These are phyloP conservation scores for Boletellus deceptivus DNA, from an alignment of 1,284 basidiomycete species.

Conservation along the genomic window DNA sequence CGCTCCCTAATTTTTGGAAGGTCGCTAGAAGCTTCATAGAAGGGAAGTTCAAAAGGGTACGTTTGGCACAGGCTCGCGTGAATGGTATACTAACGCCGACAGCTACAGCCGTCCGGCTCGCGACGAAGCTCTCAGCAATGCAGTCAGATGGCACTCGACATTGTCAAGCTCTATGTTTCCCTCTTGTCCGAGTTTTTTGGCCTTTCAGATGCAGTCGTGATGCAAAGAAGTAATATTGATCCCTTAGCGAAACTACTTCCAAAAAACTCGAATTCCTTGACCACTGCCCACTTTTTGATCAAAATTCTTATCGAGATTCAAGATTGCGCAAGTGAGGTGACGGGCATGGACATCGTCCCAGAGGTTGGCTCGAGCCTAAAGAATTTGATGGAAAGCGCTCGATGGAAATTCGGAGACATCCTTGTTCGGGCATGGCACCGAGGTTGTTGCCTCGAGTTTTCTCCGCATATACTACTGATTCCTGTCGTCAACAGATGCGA, in stretches of 20 bases:
- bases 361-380: slow-evolving; percentile 71
- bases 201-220: slow-evolving; percentile 74
- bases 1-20: slow-evolving; percentile 92
- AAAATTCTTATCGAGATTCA: slow-evolving; percentile 81
- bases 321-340: slow-evolving; percentile 83
- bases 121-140: slow-evolving; percentile 83
- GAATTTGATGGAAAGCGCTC: slow-evolving; percentile 75
- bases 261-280: slow-evolving; percentile 74
- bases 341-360: slow-evolving; percentile 75
- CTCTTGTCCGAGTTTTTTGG: slow-evolving; percentile 88
- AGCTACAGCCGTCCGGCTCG: slow-evolving; percentile 32
- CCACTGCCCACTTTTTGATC: slow-evolving; percentile 78
- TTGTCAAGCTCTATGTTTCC: slow-evolving; percentile 85
- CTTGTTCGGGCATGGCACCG: slow-evolving; percentile 80
- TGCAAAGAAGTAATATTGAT: slow-evolving; percentile 35
- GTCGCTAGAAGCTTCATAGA: slow-evolving; percentile 90
- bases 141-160: slow-evolving; percentile 87
- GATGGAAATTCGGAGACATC: slow-evolving; percentile 88
- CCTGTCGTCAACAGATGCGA: slow-evolving; percentile 66
- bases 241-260: slow-evolving; percentile 66
- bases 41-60: slow-evolving; percentile 84
- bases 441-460: slow-evolving; percentile 46
- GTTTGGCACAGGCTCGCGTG: slow-evolving; percentile 10
- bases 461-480: slow-evolving; percentile 3
- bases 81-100: neutral